A percentile compares a stretch with the other conserved stretches of the same genome.
These are phyloP conservation scores for Nadsonia fulvescens DNA, from an alignment of 805 yeast species.

Conservation along the genomic window DNA sequence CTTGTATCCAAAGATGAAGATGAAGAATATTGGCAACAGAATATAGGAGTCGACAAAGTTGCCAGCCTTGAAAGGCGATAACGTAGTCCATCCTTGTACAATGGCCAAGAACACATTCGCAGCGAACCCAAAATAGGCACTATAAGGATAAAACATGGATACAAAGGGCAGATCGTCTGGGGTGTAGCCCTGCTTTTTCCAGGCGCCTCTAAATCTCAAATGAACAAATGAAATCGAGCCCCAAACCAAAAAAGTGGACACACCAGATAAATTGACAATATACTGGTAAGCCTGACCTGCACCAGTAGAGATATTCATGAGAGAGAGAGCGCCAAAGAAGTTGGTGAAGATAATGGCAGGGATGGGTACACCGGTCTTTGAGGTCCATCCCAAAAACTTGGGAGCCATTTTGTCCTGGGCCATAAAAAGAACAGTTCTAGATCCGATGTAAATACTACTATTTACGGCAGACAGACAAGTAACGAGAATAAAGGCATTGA, in stretches of 20 bases:
- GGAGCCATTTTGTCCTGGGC: slow-evolving; percentile 48
- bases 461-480: slow-evolving; percentile 56
- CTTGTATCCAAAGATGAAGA: slow-evolving; percentile 23
- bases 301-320: slow-evolving; percentile 40
- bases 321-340: slow-evolving; percentile 34
- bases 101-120: slow-evolving; percentile 35
- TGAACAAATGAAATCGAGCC: slow-evolving; percentile 39
- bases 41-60: slow-evolving; percentile 43
- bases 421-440: slow-evolving; percentile 47
- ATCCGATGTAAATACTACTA: slow-evolving; percentile 49
- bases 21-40: slow-evolving; percentile 36
- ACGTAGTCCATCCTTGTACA: slow-evolving; percentile 50
- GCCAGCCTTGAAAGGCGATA: slow-evolving; percentile 41
- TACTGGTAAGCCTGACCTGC: slow-evolving; percentile 42
- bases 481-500: slow-evolving; percentile 43
- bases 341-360: slow-evolving; percentile 38
- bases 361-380: slow-evolving; percentile 46
- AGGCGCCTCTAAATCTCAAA: slow-evolving; percentile 34
- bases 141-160: slow-evolving; percentile 33
- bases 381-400: slow-evolving; percentile 30
- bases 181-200: slow-evolving; percentile 25
- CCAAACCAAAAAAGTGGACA: slow-evolving; percentile 54
- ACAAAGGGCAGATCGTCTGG: slow-evolving; percentile 33
- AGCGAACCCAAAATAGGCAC: slow-evolving; percentile 30
- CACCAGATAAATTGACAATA: slow-evolving; percentile 46